Base-by-base conservation (phyloP, 2,329 filamentous ascomycete genomes). In the Purpureocillium lavendulum region DNA sequence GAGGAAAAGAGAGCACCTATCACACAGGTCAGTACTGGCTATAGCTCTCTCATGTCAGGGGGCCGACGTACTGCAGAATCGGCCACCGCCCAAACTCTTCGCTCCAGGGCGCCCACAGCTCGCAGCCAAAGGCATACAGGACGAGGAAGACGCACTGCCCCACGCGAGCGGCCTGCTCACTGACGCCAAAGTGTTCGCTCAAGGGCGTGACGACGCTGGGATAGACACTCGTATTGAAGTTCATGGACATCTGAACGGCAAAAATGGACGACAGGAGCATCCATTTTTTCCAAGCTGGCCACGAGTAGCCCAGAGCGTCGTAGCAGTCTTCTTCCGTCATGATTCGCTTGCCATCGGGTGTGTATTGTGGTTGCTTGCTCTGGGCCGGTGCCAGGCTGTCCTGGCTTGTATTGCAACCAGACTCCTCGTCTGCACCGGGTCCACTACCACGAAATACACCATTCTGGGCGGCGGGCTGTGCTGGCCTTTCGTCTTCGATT, bases 61-160 rank as follows among this genome's bases (percentile, higher is more conserved):
- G 3, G 3, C 13, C 4, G 28, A 31, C 36, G 6, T 72, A 61
- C 66, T 89, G 85, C 18, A 90, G 67, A 41, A 90, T 73, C 2
- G 80, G 80, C 66, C 79, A 83, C 35, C 86, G 76, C 16, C 86
- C 86, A 38, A 89, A 68, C 53, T 92, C 86, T 57, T 92, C 86
- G 33, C 77, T 84, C 84, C 85, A 92, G 0, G 86, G 86, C 0
- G 86, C 86, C 86, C 86, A 92, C 0, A 89, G 70, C 58, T 92
- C 86, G 57, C 86, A 92, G 28, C 86, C 86, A 55, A 92, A 89
- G 32, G 85, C 85, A 57, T 92, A 92, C 2, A 80, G 59, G 36
- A 92, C 71, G 28, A 92, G 64, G 62, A 89, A 92, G 45, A 87
- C 75, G 83, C 82, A 56, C 85, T 85, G 40, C 76, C 73, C 40